Percentiles rank a stretch among this genome's conserved stretches.
Evolutionary conservation across 2,329 filamentous ascomycete genomes (phyloP).

Genomic region (Diaporthe sp.): DNA sequence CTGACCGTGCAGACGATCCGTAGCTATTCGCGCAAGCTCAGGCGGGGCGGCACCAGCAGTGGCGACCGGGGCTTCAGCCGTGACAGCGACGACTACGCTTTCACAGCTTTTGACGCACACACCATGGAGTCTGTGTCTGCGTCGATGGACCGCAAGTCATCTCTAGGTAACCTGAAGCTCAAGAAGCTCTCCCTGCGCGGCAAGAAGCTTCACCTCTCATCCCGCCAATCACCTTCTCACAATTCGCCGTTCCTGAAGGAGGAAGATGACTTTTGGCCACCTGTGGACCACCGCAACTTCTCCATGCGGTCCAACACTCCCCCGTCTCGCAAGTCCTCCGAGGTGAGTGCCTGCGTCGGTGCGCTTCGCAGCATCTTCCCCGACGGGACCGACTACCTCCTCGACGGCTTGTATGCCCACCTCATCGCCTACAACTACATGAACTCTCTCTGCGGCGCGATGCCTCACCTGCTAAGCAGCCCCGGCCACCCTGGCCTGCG

Average conservation of each 20-base stretch:
- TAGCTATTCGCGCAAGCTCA: slow-evolving; percentile 65
- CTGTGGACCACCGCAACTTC: slow-evolving; percentile 10
- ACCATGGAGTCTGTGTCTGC: neutral
- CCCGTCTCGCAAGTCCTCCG: slow-evolving; percentile 4
- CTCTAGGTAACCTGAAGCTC: slow-evolving; percentile 26
- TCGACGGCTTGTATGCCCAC: slow-evolving; percentile 71
- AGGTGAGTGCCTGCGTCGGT: slow-evolving; percentile 34
- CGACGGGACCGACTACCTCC: slow-evolving; percentile 65
- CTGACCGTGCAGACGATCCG: slow-evolving; percentile 70
- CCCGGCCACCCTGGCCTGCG: neutral
- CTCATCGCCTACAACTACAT: slow-evolving; percentile 72
- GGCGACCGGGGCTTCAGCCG: slow-evolving; percentile 27
- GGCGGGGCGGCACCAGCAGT: slow-evolving; percentile 48
- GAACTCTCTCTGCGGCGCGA: slow-evolving; percentile 48
- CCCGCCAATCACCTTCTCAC: slow-evolving; percentile 14
- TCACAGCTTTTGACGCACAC: slow-evolving; percentile 31
- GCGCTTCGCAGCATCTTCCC: slow-evolving; percentile 66
- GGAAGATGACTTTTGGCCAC: slow-evolving; percentile 22
- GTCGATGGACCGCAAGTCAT: slow-evolving; percentile 26
- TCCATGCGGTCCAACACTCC: slow-evolving; percentile 15
- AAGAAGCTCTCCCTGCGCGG: slow-evolving; percentile 35
- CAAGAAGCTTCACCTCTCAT: slow-evolving; percentile 25
- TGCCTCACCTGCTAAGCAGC: slow-evolving; percentile 7
- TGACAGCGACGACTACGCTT: slow-evolving; percentile 40
- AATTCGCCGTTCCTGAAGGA: slow-evolving; percentile 15